A percentile compares a stretch with the other conserved stretches of the same genome.
These are phyloP conservation scores for Thuja plicata DNA, from an alignment of 83 land plant genomes.

Conservation along the genomic window DNA sequence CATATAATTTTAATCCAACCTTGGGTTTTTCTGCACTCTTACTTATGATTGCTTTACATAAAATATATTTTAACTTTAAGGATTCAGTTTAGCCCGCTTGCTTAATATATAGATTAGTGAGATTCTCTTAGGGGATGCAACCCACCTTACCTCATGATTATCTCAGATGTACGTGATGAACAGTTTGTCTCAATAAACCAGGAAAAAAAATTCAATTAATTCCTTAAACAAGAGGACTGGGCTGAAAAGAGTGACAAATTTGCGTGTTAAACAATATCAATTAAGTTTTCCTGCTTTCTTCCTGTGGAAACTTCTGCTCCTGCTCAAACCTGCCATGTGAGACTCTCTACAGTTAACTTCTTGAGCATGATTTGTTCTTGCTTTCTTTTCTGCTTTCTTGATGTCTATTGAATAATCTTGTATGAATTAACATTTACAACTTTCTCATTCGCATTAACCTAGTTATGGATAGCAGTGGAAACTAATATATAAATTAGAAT, in stretches of 20 bases:
- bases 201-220: too few species aligned
- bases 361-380: background rate
- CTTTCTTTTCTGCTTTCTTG: background rate
- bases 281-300: background rate
- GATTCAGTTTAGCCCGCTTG: background rate
- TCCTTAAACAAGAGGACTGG: background rate
- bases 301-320: background rate
- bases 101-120: background rate
- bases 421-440: background rate
- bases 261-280: background rate
- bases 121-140: background rate
- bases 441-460: background rate
- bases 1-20: background rate
- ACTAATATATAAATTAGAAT: background rate
- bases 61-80: background rate
- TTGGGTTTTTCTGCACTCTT: background rate
- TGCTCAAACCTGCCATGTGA: background rate
- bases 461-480: background rate
- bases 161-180: background rate
- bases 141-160: background rate
- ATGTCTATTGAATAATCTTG: background rate
- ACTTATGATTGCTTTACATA: background rate
- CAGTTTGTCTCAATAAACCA: background rate
- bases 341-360: background rate
- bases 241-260: background rate